phyloP scores from a whole-genome alignment of 2,329 filamentous ascomycete genomes.

The Penicillium sp. region DNA sequence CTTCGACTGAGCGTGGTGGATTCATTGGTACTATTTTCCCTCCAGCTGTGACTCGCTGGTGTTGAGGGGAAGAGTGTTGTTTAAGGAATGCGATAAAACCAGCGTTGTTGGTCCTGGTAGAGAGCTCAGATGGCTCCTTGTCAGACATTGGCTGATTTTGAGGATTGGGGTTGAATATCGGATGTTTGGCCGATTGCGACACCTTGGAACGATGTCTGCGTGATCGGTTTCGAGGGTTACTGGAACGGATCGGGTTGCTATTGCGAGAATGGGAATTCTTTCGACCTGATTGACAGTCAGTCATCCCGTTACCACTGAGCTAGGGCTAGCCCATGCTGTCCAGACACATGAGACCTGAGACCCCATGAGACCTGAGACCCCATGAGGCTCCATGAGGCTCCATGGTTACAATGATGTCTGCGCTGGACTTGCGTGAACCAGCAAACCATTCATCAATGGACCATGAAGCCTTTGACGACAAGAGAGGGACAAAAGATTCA shows the following conservation, averaged over 20 bases:
- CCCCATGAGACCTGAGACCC: neutral
- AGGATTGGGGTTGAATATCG: neutral
- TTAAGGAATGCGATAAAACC: constrained; percentile 51
- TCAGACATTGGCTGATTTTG: neutral
- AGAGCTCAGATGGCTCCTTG: neutral
- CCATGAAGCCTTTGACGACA: neutral
- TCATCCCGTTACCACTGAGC: neutral
- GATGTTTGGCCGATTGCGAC: constrained; percentile 11
- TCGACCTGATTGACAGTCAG: constrained; percentile 17
- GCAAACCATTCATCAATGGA: neutral
- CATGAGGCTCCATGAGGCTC: neutral
- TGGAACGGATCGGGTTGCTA: neutral
- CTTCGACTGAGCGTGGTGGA: constrained; percentile 23
- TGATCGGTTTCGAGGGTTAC: constrained; percentile 2
- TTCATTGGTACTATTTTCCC: constrained; percentile 53
- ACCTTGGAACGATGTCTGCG: constrained; percentile 28
- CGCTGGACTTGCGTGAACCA: neutral
- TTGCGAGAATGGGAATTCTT: neutral
- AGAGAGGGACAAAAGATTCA: neutral
- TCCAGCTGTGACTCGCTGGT: constrained; percentile 52
- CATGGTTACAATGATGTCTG: no score
- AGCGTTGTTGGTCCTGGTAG: constrained; percentile 33
- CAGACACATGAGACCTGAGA: neutral
- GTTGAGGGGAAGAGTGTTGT: constrained; percentile 50
- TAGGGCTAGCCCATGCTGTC: neutral